Evolutionary conservation across 768 basidiomycete genomes (phyloP), one percentile per base, ranked within the genome.

Genomic region (Leccinum broughii): DNA sequence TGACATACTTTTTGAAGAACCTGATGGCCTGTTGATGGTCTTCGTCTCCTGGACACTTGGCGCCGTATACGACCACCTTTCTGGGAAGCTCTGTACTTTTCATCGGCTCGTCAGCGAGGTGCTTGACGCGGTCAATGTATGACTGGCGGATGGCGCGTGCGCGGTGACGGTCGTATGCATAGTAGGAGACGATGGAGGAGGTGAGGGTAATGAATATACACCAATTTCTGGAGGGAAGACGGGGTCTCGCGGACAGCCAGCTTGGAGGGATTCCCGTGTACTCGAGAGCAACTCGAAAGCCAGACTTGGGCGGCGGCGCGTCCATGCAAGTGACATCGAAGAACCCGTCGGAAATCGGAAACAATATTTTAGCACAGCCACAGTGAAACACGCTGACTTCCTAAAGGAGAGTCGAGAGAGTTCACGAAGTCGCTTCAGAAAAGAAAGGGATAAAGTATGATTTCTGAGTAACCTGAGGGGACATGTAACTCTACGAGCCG

Each of bases 1-100:
- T 96, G 79, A 98, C 86, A 77, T 97, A 98, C 81, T 92, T 93
- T 74, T 92, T 89, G 80, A 98, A 98, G 79, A 93, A 93, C 77
- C 81, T 87, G 72, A 92, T 78, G 58, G 87, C 83, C 60, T 90
- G 84, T 71, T 95, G 87, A 63, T 88, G 86, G 71, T 98, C 95
- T 67, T 95, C 93, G 73, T 99, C 97, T 28, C 91, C 95, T 0
- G 95, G 95, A 87, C 95, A 97, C 74, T 91, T 92, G 28, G 85
- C 83, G 35, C 89, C 93, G 67, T 92, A 93, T 20, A 98, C 94
- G 8, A 81, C 88, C 59, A 97, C 87, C 70, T 87, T 91, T 35
- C 95, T 84, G 5, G 90, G 85, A 54, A 81, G 75, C 20, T 86
- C 92, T 65, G 87, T 72, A 9, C 84, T 81, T 58, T 81, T 82